phyloP scores from a whole-genome alignment of 2,329 filamentous ascomycete species.

The Paraphaeosphaeria sporulosa region DNA sequence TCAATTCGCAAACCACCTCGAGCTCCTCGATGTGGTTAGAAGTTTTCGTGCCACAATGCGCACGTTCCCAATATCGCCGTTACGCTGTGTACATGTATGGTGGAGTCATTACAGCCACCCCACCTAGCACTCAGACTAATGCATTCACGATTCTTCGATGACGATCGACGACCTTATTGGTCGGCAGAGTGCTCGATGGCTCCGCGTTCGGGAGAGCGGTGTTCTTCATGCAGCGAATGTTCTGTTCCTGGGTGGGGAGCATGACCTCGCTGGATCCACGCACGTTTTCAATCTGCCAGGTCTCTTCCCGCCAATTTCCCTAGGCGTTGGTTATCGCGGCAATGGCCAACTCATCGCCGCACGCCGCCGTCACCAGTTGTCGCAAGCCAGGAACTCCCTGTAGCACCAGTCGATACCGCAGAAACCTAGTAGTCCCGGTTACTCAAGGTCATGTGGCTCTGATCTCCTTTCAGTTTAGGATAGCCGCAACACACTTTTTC shows the following conservation, averaged over 20 bases:
- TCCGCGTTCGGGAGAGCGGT: constrained; percentile 9
- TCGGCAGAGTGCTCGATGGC: constrained; percentile 1
- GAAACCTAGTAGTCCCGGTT: constrained; percentile 20
- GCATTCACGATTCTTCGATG: constrained; percentile 15
- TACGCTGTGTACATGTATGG: constrained; percentile 4
- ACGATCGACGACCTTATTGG: not conserved
- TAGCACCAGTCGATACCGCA: constrained; percentile 22
- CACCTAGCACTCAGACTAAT: constrained; percentile 18
- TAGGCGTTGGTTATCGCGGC: constrained; percentile 16
- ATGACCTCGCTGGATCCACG: constrained; percentile 8
- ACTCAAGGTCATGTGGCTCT: constrained; percentile 28
- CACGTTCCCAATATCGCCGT: constrained; percentile 4
- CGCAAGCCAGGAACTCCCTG: constrained; percentile 15
- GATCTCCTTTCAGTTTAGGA: constrained; percentile 21
- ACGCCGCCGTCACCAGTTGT: constrained; percentile 14
- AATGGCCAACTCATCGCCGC: constrained; percentile 31
- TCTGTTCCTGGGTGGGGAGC: constrained; percentile 14
- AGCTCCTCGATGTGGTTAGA: not conserved
- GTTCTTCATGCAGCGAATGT: constrained; percentile 11
- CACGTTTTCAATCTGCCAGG: constrained; percentile 11
- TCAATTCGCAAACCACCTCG: not conserved
- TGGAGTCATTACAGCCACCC: constrained; percentile 5
- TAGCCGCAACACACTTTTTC: constrained; percentile 27
- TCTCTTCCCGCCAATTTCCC: constrained; percentile 12
- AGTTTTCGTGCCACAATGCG: not conserved